A percentile compares a stretch with the other conserved stretches of the same genome.
These are phyloP conservation scores for Tulasnella sp. DNA, from an alignment of 768 basidiomycete genomes.

Conservation along the genomic window DNA sequence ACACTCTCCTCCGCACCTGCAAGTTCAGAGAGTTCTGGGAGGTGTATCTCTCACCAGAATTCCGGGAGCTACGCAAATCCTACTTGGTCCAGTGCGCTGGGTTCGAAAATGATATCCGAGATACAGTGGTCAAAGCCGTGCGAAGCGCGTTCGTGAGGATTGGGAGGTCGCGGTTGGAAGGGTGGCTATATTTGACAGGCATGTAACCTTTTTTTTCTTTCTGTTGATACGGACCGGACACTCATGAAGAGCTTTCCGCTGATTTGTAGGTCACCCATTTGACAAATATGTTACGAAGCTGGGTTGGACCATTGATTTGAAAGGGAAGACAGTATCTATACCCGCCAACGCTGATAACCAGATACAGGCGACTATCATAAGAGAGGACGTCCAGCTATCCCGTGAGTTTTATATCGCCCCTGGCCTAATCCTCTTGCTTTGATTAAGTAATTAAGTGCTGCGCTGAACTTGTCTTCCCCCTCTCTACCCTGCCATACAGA, in stretches of 20 bases:
- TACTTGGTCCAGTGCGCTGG: conserved; percentile 76
- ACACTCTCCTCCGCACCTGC: conserved; percentile 66
- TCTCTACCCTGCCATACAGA: too few relatives aligned
- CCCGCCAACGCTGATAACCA: conserved; percentile 83
- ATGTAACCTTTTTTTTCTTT: too few relatives aligned
- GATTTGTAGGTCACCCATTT: conserved; percentile 50
- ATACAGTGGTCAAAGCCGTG: conserved; percentile 66
- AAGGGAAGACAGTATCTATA: conserved; percentile 47
- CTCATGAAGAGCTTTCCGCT: too few relatives aligned
- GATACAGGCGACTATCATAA: conserved; percentile 73
- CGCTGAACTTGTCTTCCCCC: too few relatives aligned
- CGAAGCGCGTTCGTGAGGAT: conserved; percentile 70
- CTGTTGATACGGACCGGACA: too few relatives aligned
- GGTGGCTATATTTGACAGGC: conserved; percentile 63
- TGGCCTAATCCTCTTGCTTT: neutral
- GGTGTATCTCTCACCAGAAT: conserved; percentile 54
- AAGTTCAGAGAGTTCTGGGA: conserved; percentile 83
- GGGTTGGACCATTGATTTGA: conserved; percentile 52
- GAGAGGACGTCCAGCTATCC: conserved; percentile 68
- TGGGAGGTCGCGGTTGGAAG: conserved; percentile 49
- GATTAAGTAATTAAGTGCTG: neutral
- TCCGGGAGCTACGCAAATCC: conserved; percentile 68
- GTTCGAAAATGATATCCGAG: conserved; percentile 73
- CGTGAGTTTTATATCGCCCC: conserved; percentile 42
- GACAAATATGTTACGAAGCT: conserved; percentile 48